Percentiles rank a stretch among this genome's conserved stretches.
These are phyloP conservation scores for Daedaleopsis sinensis DNA, from an alignment of 768 basidiomycete genomes.

Conservation along the genomic window DNA sequence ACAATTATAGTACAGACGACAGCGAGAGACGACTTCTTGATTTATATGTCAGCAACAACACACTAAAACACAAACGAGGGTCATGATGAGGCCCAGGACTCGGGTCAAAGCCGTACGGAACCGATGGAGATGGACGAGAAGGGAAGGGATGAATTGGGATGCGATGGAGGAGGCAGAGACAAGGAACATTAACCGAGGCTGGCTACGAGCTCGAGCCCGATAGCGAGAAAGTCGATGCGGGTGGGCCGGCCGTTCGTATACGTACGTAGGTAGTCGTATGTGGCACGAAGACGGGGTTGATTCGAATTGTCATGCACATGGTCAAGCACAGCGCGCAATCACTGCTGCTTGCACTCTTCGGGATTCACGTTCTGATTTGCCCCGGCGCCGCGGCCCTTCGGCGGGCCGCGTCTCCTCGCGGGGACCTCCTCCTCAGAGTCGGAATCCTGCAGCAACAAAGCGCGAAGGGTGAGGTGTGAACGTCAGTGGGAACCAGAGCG, in stretches of 20 bases:
- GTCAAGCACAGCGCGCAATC: conserved; percentile 17
- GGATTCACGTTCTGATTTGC: conserved; percentile 61
- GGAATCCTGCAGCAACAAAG: conserved; percentile 50
- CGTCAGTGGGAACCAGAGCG: conserved; percentile 1
- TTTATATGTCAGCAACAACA: conserved; percentile 16
- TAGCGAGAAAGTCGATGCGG: background rate
- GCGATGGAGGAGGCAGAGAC: background rate
- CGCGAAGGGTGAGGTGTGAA: background rate
- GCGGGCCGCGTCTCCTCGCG: conserved; percentile 56
- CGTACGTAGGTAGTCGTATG: background rate
- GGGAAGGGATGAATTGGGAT: background rate
- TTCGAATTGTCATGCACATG: background rate
- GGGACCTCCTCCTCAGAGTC: conserved; percentile 73
- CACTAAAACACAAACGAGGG: background rate
- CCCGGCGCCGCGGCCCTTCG: conserved; percentile 54
- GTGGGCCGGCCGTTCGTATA: background rate
- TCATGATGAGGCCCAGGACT: background rate
- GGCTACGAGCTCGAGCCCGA: background rate
- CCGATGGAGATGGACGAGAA: background rate
- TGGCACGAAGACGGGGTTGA: no score
- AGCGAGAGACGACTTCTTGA: conserved; percentile 11
- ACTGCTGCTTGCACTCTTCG: conserved; percentile 95
- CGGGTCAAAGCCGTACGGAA: background rate
- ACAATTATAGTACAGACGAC: conserved; percentile 16
- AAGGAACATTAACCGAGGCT: background rate